Evolutionary conservation across 2,329 filamentous ascomycete genomes (phyloP).

Genomic region (Zopfia rhizophila): DNA sequence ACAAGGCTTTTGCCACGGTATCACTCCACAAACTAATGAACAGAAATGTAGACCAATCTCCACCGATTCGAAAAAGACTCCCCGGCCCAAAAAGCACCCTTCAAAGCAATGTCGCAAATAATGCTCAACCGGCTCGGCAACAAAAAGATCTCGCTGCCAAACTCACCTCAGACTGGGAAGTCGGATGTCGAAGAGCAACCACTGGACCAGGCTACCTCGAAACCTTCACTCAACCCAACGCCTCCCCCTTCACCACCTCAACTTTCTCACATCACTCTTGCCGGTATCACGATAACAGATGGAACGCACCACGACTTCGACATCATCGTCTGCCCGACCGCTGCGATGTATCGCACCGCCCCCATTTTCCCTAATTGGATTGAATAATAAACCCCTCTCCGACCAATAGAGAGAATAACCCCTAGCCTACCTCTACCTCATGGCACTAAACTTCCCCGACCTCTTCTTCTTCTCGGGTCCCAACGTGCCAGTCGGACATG

Average conservation of each 20-base stretch:
- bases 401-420: constrained; percentile 10
- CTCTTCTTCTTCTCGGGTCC: constrained; percentile 31
- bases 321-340: constrained; percentile 15
- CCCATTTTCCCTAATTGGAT: constrained; percentile 14
- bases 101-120: constrained; percentile 10
- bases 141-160: constrained; percentile 5
- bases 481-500: constrained; percentile 12
- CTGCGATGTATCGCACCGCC: constrained; percentile 6
- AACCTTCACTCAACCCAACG: constrained; percentile 16
- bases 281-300: constrained; percentile 14
- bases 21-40: no score
- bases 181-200: constrained; percentile 18
- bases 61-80: constrained; percentile 12
- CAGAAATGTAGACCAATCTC: no score
- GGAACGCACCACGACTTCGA: constrained; percentile 13
- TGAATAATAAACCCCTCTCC: constrained; percentile 2
- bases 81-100: constrained; percentile 3
- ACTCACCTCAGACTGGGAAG: constrained; percentile 12
- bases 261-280: constrained; percentile 11
- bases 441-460: constrained; percentile 10
- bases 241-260: constrained; percentile 4
- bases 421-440: constrained; percentile 6
- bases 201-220: constrained; percentile 24
- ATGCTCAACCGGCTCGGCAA: constrained; percentile 4
- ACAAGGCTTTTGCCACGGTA: constrained; percentile 10